phyloP scores from a whole-genome alignment of 176 grass and related monocot species.

The Typha latifolia region DNA sequence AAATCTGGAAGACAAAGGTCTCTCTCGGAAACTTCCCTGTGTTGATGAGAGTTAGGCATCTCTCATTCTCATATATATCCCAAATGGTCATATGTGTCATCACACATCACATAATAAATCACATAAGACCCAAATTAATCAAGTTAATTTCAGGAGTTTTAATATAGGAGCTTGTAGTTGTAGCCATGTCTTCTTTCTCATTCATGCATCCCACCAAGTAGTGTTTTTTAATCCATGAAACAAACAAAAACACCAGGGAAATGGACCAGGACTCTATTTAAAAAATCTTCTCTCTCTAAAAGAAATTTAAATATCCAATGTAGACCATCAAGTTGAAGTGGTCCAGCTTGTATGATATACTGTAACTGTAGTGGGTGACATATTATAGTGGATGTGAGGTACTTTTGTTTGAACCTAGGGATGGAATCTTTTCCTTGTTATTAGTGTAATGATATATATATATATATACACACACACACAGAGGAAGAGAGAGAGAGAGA shows the following conservation, averaged over 20 bases:
- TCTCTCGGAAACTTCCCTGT: not conserved
- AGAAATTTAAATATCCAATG: not conserved
- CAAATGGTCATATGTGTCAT: not conserved
- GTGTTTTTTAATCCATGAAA: too few species aligned
- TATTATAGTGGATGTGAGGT: not conserved
- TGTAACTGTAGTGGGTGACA: not conserved
- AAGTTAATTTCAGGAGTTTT: not conserved
- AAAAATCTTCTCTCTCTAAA: not conserved
- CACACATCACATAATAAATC: not conserved
- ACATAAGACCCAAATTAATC: not conserved
- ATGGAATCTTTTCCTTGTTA: conserved; percentile 9
- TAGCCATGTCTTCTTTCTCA: not conserved
- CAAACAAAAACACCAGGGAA: not conserved
- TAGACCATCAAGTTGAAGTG: not conserved
- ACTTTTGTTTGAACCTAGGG: not conserved
- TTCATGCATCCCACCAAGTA: not conserved
- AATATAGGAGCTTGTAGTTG: not conserved
- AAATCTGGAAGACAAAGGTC: not conserved
- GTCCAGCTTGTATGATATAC: not conserved
- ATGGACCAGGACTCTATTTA: not conserved
- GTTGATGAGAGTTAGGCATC: not conserved
- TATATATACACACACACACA: too few species aligned
- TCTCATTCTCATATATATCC: not conserved
- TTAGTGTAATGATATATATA: not conserved
- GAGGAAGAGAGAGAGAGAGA: not conserved